Percentiles rank a stretch among this genome's conserved stretches.
Evolutionary conservation across 2,329 filamentous ascomycete genomes (phyloP).

Genomic region (Aureobasidium sp.): DNA sequence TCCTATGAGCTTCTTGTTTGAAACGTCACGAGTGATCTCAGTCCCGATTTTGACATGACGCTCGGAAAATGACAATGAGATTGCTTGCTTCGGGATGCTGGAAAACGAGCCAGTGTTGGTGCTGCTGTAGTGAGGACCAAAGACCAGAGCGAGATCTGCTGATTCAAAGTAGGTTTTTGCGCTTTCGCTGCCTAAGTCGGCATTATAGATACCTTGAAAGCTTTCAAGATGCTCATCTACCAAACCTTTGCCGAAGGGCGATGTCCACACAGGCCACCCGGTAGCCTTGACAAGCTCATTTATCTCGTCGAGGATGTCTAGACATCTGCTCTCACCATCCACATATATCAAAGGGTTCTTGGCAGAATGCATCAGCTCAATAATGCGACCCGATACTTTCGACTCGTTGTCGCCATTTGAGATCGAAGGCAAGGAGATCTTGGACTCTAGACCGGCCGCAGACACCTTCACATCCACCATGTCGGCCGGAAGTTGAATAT

Average conservation of each 20-base stretch:
- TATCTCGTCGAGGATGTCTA: constrained; percentile 30
- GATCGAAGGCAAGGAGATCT: constrained; percentile 58
- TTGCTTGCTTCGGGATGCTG: constrained; percentile 17
- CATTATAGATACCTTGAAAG: constrained; percentile 33
- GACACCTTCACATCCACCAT: constrained; percentile 71
- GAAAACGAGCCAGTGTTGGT: constrained; percentile 26
- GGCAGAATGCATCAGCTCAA: constrained; percentile 64
- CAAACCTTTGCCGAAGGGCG: constrained; percentile 43
- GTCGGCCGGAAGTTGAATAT: constrained; percentile 78
- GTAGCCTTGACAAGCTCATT: constrained; percentile 39
- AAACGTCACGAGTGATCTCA: constrained; percentile 64
- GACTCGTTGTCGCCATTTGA: constrained; percentile 67
- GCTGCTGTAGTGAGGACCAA: constrained; percentile 16
- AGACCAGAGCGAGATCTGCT: constrained; percentile 16
- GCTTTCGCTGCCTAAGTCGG: constrained; percentile 15
- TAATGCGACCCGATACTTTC: constrained; percentile 69
- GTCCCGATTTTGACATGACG: constrained; percentile 47
- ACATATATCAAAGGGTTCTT: constrained; percentile 71
- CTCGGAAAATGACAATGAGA: constrained; percentile 37
- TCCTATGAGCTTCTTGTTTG: constrained; percentile 33
- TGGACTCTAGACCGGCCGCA: constrained; percentile 59
- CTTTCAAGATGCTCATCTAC: constrained; percentile 39
- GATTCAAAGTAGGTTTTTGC: constrained; percentile 18
- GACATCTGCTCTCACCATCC: constrained; percentile 70
- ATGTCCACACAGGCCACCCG: constrained; percentile 41